Percentiles rank a stretch among this genome's conserved stretches.
These are phyloP conservation scores for Tulasnella calospora DNA, from an alignment of 768 basidiomycete genomes.

Conservation along the genomic window DNA sequence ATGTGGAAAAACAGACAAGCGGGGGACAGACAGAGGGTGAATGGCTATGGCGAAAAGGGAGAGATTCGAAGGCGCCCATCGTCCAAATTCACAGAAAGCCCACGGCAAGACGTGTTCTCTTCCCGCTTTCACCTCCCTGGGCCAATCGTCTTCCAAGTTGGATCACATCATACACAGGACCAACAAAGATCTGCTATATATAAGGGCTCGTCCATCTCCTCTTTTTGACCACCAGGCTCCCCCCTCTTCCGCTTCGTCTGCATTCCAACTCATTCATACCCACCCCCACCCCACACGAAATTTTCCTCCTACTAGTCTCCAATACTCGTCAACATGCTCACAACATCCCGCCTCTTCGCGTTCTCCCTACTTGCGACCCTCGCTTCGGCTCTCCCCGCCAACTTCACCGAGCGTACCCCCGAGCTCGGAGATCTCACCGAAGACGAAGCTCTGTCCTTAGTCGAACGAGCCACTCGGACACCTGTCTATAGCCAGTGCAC, in stretches of 20 bases:
- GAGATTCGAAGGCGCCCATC: neutral
- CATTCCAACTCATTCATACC: neutral
- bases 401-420: neutral
- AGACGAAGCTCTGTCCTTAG: neutral
- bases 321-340: neutral
- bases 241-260: neutral
- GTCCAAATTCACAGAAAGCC: neutral
- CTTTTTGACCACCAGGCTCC: neutral
- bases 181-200: neutral
- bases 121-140: too few species aligned
- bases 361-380: neutral
- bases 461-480: neutral
- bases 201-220: neutral
- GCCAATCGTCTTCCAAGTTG: too few species aligned
- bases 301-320: neutral
- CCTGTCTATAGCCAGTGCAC: conserved; percentile 1
- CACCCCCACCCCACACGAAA: neutral
- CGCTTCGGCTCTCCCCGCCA: neutral
- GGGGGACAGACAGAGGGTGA: neutral
- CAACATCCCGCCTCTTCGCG: neutral
- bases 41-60: neutral
- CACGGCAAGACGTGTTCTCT: too few species aligned
- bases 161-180: neutral
- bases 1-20: too few species aligned
- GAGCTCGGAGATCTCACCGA: neutral